Base-by-base conservation (phyloP, 164 flowering plant genomes). In the Tinospora cordifolia region DNA sequence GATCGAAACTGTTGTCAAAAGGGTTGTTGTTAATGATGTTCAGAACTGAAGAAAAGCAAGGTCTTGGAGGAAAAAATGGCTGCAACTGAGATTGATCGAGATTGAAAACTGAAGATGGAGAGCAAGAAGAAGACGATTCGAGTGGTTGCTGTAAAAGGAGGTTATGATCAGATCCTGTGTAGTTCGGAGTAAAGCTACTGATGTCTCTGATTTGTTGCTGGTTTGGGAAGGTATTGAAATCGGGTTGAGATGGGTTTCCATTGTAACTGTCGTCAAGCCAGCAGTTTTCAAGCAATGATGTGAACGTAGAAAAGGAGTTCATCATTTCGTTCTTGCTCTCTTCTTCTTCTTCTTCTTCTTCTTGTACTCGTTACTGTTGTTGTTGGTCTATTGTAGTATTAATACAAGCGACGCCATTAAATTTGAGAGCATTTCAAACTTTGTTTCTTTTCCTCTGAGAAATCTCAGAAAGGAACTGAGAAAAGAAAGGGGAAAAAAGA, bases 81-180 rank as follows among this genome's bases (percentile, higher is more conserved):
- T 78, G 84, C 19, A 81, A 71, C 74, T 83, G 87, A 49, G 85
- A 81, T 3, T 83, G 86, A 81, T 87, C 88, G 21, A 89, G 78
- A 67, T 74, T 81, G 79, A 89, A 85, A 44, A 81, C 82, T 0
- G 96, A 88, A 67, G 60, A 54, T 22, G 60, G 24, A 7, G 47
- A 44, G 47, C 87, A 86, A 0, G 92, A 87, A 30, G 89, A 79
- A 6, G 90, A 83, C 3, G 90, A 85, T 62, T 87, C 93, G 24
- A 83, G 82, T 26, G 80, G 68, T 30, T 30, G 21, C 13, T 84
- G 82, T 7, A 84, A 51, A 30, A 87, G 24, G 8, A 83, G 34
- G 66, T 69, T 81, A 0, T 30, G 36, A 30, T 85, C 85, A 8
- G 82, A 80, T 54, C 60, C 24, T 9, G 24, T n/a, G 60, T 19